These are phyloP conservation scores for Lactarius evosmus DNA, from an alignment of 768 basidiomycete genomes.

Conservation along the genomic window DNA sequence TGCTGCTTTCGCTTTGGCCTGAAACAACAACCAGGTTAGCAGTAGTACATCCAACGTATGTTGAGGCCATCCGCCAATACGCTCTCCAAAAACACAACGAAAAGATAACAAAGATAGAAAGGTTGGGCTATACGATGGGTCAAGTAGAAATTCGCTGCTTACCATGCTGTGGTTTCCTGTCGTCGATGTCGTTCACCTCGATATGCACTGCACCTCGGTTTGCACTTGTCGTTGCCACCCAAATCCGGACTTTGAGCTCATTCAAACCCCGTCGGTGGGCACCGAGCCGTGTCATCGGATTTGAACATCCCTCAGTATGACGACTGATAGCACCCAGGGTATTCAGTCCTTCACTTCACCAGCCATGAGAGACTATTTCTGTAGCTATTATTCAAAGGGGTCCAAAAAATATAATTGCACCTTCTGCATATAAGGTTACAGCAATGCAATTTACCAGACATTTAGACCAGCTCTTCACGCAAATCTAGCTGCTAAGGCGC, in stretches of 20 bases:
- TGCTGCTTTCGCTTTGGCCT: conserved; percentile 69
- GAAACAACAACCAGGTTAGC: conserved; percentile 20
- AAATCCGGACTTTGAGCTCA: neutral
- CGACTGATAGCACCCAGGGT: too few relatives aligned
- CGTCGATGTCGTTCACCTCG: conserved; percentile 27
- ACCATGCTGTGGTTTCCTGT: conserved; percentile 36
- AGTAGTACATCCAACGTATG: conserved; percentile 28
- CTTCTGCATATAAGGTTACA: too few relatives aligned
- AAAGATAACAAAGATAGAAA: conserved; percentile 5
- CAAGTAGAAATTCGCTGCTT: conserved; percentile 25
- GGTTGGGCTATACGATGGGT: conserved; percentile 7
- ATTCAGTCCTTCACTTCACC: too few relatives aligned
- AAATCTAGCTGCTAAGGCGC: conserved; percentile 4
- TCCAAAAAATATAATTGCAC: too few relatives aligned
- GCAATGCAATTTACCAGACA: too few relatives aligned
- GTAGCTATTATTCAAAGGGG: too few relatives aligned
- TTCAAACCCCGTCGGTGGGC: neutral
- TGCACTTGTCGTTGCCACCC: neutral
- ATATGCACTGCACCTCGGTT: neutral
- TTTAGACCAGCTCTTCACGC: neutral
- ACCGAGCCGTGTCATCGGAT: neutral
- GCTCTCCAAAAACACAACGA: conserved; percentile 3
- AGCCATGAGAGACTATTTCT: too few relatives aligned
- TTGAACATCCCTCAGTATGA: too few relatives aligned
- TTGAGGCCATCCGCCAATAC: conserved; percentile 32